Evolutionary conservation across 2,329 filamentous ascomycete species (phyloP).

Genomic region (Alternaria sp.): DNA sequence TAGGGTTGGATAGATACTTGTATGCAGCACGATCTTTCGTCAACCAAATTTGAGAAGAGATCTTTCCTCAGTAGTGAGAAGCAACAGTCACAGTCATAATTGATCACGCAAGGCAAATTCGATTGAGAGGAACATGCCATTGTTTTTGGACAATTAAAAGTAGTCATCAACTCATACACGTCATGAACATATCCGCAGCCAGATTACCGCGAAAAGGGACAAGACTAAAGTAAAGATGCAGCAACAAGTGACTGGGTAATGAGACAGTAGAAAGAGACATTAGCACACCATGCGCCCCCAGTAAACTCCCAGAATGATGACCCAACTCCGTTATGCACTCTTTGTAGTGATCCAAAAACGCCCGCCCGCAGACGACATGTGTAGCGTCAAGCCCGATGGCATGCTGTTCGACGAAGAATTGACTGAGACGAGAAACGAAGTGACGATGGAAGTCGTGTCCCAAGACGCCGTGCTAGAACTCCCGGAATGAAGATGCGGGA

Average conservation of each 20-base stretch:
- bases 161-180: constrained; percentile 36
- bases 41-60: not conserved
- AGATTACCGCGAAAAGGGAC: constrained; percentile 24
- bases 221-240: constrained; percentile 27
- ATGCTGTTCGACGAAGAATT: constrained; percentile 21
- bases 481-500: constrained; percentile 15
- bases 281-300: constrained; percentile 25
- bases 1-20: not conserved
- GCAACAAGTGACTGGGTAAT: constrained; percentile 16
- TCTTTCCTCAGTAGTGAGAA: not conserved
- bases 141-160: constrained; percentile 20
- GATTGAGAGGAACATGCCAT: not conserved
- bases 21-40: not conserved
- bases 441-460: constrained; percentile 6
- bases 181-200: constrained; percentile 30
- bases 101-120: not conserved
- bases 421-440: constrained; percentile 15
- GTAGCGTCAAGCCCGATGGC: constrained; percentile 13
- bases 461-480: constrained; percentile 12
- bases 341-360: constrained; percentile 28
- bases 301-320: constrained; percentile 17
- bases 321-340: constrained; percentile 20
- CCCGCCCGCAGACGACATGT: constrained; percentile 29
- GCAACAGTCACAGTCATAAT: not conserved
- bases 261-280: constrained; percentile 9